These are phyloP conservation scores for Fomitopsis palustris DNA, from an alignment of 1,284 basidiomycete genomes.

Conservation along the genomic window DNA sequence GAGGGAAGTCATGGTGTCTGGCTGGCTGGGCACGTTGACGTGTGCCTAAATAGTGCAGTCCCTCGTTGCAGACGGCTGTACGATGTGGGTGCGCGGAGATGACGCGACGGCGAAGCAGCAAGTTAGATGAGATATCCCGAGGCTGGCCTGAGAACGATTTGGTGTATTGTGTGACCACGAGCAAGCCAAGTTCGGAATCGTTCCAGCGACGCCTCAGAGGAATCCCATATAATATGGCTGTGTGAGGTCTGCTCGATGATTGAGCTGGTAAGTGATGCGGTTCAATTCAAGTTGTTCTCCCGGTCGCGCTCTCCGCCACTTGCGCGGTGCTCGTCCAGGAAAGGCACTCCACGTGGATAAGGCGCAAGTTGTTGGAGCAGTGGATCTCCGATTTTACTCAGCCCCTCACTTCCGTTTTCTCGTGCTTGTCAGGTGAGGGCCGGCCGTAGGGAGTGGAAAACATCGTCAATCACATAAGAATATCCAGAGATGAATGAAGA, in stretches of 20 bases:
- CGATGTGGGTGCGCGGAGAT: background rate
- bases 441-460: too few species aligned
- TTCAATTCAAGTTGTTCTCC: background rate
- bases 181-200: background rate
- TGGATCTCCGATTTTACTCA: too few species aligned
- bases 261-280: background rate
- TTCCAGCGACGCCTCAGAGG: conserved; percentile 1
- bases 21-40: background rate
- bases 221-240: conserved; percentile 1
- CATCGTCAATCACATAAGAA: too few species aligned
- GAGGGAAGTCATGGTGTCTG: conserved; percentile 15
- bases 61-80: background rate
- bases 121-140: background rate
- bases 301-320: background rate
- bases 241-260: background rate
- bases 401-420: too few species aligned
- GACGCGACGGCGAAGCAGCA: background rate
- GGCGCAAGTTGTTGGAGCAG: background rate
- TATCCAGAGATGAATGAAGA: too few species aligned
- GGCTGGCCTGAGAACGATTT: background rate
- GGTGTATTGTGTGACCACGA: background rate
- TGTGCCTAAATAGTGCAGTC: background rate
- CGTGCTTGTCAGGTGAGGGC: too few species aligned
- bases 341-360: background rate
- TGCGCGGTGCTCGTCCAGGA: background rate